phyloP scores from a whole-genome alignment of 495 filamentous ascomycete species.

The Hypoxylon fuscum region DNA sequence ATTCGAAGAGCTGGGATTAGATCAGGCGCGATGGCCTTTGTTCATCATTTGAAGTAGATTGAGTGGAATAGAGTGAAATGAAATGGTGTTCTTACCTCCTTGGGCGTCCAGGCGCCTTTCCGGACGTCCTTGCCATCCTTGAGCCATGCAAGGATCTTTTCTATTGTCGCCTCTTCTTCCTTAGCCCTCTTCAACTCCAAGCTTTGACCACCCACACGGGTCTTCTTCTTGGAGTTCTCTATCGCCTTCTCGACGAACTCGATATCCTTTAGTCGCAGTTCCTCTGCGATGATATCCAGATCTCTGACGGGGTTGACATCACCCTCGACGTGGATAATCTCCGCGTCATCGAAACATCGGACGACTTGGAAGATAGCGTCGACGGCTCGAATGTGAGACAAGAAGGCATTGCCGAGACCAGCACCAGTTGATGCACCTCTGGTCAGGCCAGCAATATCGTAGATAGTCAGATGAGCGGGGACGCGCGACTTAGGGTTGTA shows the following conservation, averaged over 20 bases:
- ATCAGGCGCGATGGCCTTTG: slow-evolving; percentile 94
- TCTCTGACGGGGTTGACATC: slow-evolving; percentile 96
- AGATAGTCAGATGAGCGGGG: slow-evolving; percentile 97
- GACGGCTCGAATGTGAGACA: slow-evolving; percentile 98
- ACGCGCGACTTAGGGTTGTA: slow-evolving; percentile 97
- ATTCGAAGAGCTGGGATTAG: slow-evolving; percentile 99
- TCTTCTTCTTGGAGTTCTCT: slow-evolving; percentile 90
- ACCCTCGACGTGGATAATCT: slow-evolving; percentile 99
- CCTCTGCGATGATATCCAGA: slow-evolving; percentile 95
- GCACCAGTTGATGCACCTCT: slow-evolving; percentile 96
- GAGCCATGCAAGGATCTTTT: slow-evolving; percentile 82
- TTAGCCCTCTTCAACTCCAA: slow-evolving; percentile 98
- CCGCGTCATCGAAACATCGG: slow-evolving; percentile 97
- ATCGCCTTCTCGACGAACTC: slow-evolving; percentile 97
- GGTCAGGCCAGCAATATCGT: slow-evolving; percentile 98
- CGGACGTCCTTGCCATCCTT: slow-evolving; percentile 91
- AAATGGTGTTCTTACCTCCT: slow-evolving; percentile 84
- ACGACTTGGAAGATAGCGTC: slow-evolving; percentile 99
- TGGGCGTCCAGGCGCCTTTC: slow-evolving; percentile 86
- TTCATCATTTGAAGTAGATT: slow-evolving; percentile 79
- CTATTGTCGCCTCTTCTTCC: slow-evolving; percentile 92
- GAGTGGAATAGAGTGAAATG: slow-evolving; percentile 26
- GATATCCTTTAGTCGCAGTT: slow-evolving; percentile 97
- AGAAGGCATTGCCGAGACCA: slow-evolving; percentile 96
- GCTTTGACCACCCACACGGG: slow-evolving; percentile 90